These are phyloP conservation scores for Sanghuangporus baumii DNA, from an alignment of 1,284 basidiomycete species.

Conservation along the genomic window DNA sequence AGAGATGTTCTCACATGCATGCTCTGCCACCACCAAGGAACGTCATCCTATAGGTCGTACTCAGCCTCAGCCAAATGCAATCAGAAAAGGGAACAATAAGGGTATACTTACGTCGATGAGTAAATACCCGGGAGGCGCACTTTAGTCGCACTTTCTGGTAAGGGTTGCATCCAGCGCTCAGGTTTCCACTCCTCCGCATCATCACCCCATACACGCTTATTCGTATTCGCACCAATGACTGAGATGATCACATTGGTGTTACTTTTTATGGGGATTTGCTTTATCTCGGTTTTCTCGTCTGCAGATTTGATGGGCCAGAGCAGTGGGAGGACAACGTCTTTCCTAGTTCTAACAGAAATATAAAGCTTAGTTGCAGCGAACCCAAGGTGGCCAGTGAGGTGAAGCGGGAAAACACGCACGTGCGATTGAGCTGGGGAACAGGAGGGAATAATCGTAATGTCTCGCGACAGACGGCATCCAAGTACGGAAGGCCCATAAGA, in stretches of 20 bases:
- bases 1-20: conserved; percentile 17
- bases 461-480: conserved; percentile 31
- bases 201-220: conserved; percentile 18
- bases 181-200: conserved; percentile 19
- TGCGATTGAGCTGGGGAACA: conserved; percentile 10
- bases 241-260: conserved; percentile 19
- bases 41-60: conserved; percentile 13
- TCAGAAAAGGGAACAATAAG: no score
- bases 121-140: conserved; percentile 19
- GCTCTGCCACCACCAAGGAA: conserved; percentile 19
- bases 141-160: conserved; percentile 14
- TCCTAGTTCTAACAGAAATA: conserved; percentile 9
- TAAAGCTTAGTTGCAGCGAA: neutral
- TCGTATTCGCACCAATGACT: conserved; percentile 15
- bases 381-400: neutral
- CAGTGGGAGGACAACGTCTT: conserved; percentile 19
- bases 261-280: conserved; percentile 12
- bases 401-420: conserved; percentile 10
- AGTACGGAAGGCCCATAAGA: conserved; percentile 26
- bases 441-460: conserved; percentile 24
- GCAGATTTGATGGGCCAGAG: conserved; percentile 15
- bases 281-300: conserved; percentile 12
- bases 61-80: neutral
- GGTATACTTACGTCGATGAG: conserved; percentile 17
- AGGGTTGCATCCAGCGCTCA: conserved; percentile 14